Evolutionary conservation across 495 filamentous ascomycete species (phyloP).

Genomic region (Margaritispora aquatica): DNA sequence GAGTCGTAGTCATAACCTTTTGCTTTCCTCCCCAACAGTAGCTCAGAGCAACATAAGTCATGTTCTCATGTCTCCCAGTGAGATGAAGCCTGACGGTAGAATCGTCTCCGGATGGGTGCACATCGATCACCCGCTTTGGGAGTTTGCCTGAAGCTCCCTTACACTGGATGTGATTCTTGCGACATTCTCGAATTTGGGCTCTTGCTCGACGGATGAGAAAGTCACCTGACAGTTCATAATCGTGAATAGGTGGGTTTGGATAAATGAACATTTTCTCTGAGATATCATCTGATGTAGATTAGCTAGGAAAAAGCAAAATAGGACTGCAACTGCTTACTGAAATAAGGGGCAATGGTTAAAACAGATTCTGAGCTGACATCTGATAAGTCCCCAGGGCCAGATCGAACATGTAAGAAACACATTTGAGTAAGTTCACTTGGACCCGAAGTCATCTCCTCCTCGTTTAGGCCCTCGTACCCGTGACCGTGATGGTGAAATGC

Average conservation of each 20-base stretch:
- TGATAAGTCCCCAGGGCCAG: neutral
- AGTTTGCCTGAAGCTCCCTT: neutral
- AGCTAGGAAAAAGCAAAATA: neutral
- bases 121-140: conserved; percentile 1
- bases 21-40: conserved; percentile 2
- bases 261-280: neutral
- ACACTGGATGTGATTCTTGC: neutral
- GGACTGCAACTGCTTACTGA: neutral
- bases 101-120: neutral
- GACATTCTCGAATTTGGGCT: neutral
- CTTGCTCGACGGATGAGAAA: neutral
- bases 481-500: neutral
- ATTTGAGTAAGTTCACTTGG: neutral
- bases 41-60: neutral
- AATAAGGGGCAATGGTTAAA: neutral
- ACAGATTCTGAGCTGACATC: neutral
- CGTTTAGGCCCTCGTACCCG: neutral
- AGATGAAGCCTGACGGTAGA: neutral
- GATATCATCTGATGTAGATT: neutral
- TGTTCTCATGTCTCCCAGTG: neutral
- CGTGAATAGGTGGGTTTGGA: neutral
- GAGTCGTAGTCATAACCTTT: neutral
- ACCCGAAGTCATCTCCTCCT: neutral
- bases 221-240: neutral
- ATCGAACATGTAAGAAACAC: neutral